These are phyloP conservation scores for Metrosideros polymorpha DNA, from an alignment of 441 rosid species.

Conservation along the genomic window DNA sequence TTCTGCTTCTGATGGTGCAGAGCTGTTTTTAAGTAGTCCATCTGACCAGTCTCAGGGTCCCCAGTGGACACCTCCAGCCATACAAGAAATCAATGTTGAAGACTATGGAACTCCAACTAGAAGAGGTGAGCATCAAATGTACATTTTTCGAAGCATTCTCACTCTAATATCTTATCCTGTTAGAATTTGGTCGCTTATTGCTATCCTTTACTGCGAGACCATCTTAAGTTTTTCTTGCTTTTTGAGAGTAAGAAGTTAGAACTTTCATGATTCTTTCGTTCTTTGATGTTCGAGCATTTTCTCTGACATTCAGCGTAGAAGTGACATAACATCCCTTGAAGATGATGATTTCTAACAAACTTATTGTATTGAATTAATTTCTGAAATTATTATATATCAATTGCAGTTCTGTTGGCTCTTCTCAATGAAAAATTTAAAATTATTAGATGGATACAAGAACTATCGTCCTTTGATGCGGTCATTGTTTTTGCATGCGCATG, in stretches of 20 bases:
- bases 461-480: not conserved
- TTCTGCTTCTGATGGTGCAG: conserved; percentile 27
- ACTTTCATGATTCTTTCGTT: not conserved
- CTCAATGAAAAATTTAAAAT: not conserved
- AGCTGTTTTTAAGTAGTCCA: conserved; percentile 22
- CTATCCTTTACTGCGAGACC: not conserved
- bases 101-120: conserved; percentile 20
- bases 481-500: not conserved
- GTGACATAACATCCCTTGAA: not conserved
- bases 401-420: not conserved
- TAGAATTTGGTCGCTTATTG: not conserved
- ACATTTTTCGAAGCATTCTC: not conserved
- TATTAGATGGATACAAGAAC: not conserved
- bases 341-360: not conserved
- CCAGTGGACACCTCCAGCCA: conserved; percentile 48
- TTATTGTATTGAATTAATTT: not conserved
- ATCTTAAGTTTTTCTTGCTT: not conserved
- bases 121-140: conserved; percentile 18
- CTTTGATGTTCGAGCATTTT: not conserved
- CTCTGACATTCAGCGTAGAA: not conserved
- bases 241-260: not conserved
- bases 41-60: conserved; percentile 38
- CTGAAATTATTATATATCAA: not conserved
- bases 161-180: not conserved
- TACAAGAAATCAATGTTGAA: conserved; percentile 32